Percentiles rank a stretch among this genome's conserved stretches.
These are phyloP conservation scores for Leptosphaerulina australis DNA, from an alignment of 2,329 filamentous ascomycete genomes.

Conservation along the genomic window DNA sequence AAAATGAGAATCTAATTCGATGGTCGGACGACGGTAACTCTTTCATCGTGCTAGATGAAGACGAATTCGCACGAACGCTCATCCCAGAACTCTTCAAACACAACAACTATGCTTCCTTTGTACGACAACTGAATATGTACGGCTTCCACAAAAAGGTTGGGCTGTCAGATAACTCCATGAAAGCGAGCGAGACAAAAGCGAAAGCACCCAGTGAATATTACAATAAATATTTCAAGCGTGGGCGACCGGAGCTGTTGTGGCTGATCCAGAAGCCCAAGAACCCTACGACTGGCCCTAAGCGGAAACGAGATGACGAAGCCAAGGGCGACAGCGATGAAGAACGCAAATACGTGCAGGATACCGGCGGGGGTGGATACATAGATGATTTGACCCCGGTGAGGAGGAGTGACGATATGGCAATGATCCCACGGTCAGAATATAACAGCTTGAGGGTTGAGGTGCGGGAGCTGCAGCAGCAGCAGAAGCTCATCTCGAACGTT, in stretches of 20 bases:
- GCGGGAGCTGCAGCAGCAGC: conserved; percentile 80
- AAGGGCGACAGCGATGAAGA: conserved; percentile 77
- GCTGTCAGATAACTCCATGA: conserved; percentile 97
- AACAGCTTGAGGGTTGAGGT: conserved; percentile 79
- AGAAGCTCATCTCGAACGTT: conserved; percentile 81
- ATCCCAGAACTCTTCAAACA: conserved; percentile 80
- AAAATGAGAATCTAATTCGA: conserved; percentile 91
- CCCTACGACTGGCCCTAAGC: conserved; percentile 58
- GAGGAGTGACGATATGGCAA: conserved; percentile 53
- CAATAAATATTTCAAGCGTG: conserved; percentile 93
- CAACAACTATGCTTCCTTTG: conserved; percentile 79
- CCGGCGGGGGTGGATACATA: conserved; percentile 48
- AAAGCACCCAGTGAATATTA: conserved; percentile 99
- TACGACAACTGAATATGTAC: conserved; percentile 69
- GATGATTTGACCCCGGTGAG: conserved; percentile 49
- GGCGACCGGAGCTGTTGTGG: conserved; percentile 91
- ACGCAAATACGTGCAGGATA: conserved; percentile 53
- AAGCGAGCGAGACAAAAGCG: conserved; percentile 93
- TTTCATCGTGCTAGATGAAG: conserved; percentile 95
- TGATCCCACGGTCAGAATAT: conserved; percentile 74
- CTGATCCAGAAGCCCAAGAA: conserved; percentile 94
- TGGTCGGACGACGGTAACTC: conserved; percentile 98
- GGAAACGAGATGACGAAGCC: conserved; percentile 61
- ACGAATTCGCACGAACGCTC: conserved; percentile 77
- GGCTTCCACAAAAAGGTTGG: conserved; percentile 62